phyloP scores from a whole-genome alignment of 139 green algal species.

The Cymbomonas tetramitiformis region DNA sequence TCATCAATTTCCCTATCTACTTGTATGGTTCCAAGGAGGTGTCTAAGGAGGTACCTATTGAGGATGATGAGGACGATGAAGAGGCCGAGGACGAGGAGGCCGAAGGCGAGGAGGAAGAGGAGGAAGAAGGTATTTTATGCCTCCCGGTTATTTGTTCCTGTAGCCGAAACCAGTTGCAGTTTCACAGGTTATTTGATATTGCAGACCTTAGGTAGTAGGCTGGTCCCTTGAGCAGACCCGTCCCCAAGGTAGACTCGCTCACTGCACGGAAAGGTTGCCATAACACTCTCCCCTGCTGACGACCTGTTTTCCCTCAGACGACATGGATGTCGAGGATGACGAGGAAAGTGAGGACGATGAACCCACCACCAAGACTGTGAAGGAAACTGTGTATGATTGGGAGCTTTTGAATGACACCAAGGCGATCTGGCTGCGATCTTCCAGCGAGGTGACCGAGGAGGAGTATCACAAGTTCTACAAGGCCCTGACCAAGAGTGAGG shows the following conservation, averaged over 20 bases:
- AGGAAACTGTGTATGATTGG: constrained; percentile 74
- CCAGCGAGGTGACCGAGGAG: constrained; percentile 68
- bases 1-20: constrained; percentile 96
- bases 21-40: constrained; percentile 52
- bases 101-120: constrained; percentile 25
- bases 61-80: constrained; percentile 32
- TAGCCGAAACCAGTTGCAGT: too few species aligned
- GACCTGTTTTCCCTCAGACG: too few species aligned
- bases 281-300: constrained; percentile 26
- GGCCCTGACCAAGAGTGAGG: constrained; percentile 57
- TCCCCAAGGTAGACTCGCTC: too few species aligned
- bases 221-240: neutral
- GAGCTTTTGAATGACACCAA: constrained; percentile 87
- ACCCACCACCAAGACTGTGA: constrained; percentile 57
- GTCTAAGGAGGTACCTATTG: constrained; percentile 50
- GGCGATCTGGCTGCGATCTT: constrained; percentile 83
- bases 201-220: constrained; percentile 17
- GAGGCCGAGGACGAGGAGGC: constrained; percentile 32
- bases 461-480: constrained; percentile 97
- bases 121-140: constrained; percentile 27
- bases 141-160: too few species aligned
- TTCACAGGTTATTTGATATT: constrained; percentile 29
- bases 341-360: constrained; percentile 22
- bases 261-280: too few species aligned
- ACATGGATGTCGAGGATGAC: constrained; percentile 30